Evolutionary conservation across 768 basidiomycete species (phyloP), one percentile per base, ranked within the genome.

Genomic region (Russula vinacea): DNA sequence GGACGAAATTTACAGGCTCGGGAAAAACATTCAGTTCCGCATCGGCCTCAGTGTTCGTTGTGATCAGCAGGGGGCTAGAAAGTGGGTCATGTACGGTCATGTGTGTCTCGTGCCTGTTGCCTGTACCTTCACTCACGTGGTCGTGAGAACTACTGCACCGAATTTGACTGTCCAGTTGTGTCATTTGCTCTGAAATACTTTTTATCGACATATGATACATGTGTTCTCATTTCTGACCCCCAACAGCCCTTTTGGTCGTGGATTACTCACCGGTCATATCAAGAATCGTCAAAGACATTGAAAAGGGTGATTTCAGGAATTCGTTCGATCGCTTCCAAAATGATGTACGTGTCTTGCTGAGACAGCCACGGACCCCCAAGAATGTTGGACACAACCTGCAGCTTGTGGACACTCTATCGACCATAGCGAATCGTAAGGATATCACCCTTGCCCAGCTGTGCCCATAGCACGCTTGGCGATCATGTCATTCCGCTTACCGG

Each of bases 181-280:
- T n/a, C n/a, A n/a, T 29, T 29, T 29, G 29, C 29, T 29, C 29
- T 29, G 29, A 5, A 5, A 29, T 29, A 5, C n/a, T 29, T 29
- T 29, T 29, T 29, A 29, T 29, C 29, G 29, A 29, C 29, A 29
- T 29, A 29, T 29, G 29, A 29, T 29, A 29, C 29, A 29, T 29
- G 29, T 29, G 29, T 5, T 29, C 29, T n/a, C n/a, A n/a, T n/a
- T n/a, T n/a, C n/a, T n/a, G n/a, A n/a, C 35, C 14, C 19, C 57
- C 19, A 37, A 53, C 70, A 86, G 80, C 37, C 83, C 84, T 0
- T 77, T 85, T 0, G 83, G 84, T 6, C 74, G 77, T 19, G 83
- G 84, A 2, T 77, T 84, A 70, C 73, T 85, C 35, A 80, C 81
- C 0, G 84, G 84, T 0, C 71, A 78, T 33, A 77, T 84, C 70